Conservation (phyloP, 2,329 filamentous ascomycete genomes). For the Talaromyces sp. region DNA sequence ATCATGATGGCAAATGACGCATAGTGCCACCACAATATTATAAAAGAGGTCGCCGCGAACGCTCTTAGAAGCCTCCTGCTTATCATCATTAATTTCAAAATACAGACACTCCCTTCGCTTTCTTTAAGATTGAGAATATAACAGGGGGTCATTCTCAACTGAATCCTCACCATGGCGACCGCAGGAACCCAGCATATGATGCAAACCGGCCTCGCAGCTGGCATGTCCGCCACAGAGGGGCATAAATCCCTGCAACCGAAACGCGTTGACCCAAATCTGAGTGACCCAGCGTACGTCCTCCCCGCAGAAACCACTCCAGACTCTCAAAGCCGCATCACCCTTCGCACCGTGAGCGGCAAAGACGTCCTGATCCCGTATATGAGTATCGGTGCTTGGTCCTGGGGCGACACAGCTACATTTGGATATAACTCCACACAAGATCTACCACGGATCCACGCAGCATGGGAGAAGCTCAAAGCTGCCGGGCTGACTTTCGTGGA, state of each 20-base stretch:
- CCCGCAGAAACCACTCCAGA: constrained; percentile 22
- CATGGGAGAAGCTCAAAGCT: constrained; percentile 42
- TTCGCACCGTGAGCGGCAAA: constrained; percentile 24
- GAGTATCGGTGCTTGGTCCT: constrained; percentile 33
- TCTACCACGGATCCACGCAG: constrained; percentile 38
- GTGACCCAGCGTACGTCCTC: constrained; percentile 26
- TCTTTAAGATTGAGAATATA: too few relatives aligned
- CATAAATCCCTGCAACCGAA: constrained; percentile 21
- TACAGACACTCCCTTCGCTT: too few relatives aligned
- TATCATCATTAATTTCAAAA: too few relatives aligned
- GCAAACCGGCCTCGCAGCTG: constrained; percentile 24
- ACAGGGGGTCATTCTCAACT: too few relatives aligned
- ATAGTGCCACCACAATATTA: not conserved
- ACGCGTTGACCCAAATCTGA: constrained; percentile 22
- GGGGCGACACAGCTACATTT: constrained; percentile 34
- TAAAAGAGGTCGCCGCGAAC: too few relatives aligned
- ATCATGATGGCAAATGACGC: constrained; percentile 1
- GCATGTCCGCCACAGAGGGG: constrained; percentile 29
- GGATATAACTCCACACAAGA: constrained; percentile 40
- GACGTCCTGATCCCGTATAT: constrained; percentile 31
- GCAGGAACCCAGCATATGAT: constrained; percentile 27
- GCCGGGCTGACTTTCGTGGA: constrained; percentile 48
- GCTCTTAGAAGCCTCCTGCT: too few relatives aligned
- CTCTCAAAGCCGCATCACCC: constrained; percentile 22
- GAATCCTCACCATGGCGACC: not conserved